Evolutionary conservation across 1,139 yeast genomes (phyloP), one percentile per base, ranked within the genome.

Genomic region (Suhomyces bribrorum): DNA sequence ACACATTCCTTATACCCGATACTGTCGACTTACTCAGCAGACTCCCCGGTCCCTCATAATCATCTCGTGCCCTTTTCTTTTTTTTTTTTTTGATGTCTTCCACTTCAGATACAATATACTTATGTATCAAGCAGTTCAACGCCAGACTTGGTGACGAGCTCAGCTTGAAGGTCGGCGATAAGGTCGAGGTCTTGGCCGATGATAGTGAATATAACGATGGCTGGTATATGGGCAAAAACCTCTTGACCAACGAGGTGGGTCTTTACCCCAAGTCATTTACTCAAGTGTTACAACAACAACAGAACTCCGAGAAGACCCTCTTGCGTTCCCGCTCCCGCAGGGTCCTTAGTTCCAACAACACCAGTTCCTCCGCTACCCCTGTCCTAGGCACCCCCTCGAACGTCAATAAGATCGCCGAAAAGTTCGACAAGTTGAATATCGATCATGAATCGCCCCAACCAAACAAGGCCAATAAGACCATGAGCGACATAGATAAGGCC

Each of bases 141-240:
- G 90, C 95, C 36, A 74, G 97, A 37, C 71, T 90, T 45, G 96
- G 88, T 17, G 98, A 94, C 61, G 99, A 92, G 63, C 69, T 92
- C 33, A 79, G 83, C 32, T 71, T 92, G 47, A 74, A 72, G 35
- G 79, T 85, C 17, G 97, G 97, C 17, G 97, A 92, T 54, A 83
- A 80, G 48, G 75, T 94, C 40, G 94, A 89, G 59, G 89, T 92
- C 12, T 75, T 94, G 18, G 88, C 95, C 30, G 96, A 89, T 59
- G 99, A 92, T 62, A 78, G 83, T 46, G 97, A 87, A 54, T 92
- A 86, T 61, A 86, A 87, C 50, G 99, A 92, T 60, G 97, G 97
- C n/a, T 92, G 99, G 99, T 92, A 83, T 55, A 69, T 69, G 84
- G 96, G 97, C 7, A 82, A 83, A 46, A 89, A 90, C 51, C 59